Evolutionary conservation across 1,284 basidiomycete species (phyloP).

Genomic region (Peniophora sp.): DNA sequence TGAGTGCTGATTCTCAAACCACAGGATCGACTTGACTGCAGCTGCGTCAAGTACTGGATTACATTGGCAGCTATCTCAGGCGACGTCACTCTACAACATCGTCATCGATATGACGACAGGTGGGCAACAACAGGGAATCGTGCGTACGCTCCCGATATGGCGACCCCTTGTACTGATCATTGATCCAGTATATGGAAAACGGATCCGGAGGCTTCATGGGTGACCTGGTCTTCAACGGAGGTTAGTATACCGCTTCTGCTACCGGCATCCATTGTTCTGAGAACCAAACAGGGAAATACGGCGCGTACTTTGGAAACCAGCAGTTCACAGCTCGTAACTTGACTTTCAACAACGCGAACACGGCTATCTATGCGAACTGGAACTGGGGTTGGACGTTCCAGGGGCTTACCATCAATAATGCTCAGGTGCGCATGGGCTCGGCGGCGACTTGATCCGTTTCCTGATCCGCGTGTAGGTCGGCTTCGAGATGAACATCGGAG

Average conservation of each 20-base stretch:
- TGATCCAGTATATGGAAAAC: constrained; percentile 53
- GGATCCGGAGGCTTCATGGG: constrained; percentile 69
- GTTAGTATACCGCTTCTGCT: constrained; percentile 6
- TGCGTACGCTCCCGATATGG: too few relatives aligned
- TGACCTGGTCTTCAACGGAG: constrained; percentile 60
- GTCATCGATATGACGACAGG: constrained; percentile 54
- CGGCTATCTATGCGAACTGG: constrained; percentile 38
- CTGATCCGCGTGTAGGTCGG: constrained; percentile 23
- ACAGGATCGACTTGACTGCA: constrained; percentile 41
- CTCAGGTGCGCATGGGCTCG: constrained; percentile 31
- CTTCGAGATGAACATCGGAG: constrained; percentile 41
- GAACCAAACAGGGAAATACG: constrained; percentile 29
- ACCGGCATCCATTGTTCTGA: too few relatives aligned
- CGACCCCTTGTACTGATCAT: too few relatives aligned
- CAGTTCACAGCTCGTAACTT: constrained; percentile 54
- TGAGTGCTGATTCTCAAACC: too few relatives aligned
- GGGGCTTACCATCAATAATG: constrained; percentile 53
- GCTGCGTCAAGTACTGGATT: constrained; percentile 45
- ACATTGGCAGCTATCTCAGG: constrained; percentile 77
- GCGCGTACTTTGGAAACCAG: constrained; percentile 64
- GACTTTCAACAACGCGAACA: constrained; percentile 47
- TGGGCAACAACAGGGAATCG: constrained; percentile 49
- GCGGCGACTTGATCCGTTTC: too few relatives aligned
- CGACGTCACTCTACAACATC: constrained; percentile 59
- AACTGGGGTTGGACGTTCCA: constrained; percentile 64